Conservation (phyloP, 2,329 filamentous ascomycete species). For the Aspergillus amoenus region DNA sequence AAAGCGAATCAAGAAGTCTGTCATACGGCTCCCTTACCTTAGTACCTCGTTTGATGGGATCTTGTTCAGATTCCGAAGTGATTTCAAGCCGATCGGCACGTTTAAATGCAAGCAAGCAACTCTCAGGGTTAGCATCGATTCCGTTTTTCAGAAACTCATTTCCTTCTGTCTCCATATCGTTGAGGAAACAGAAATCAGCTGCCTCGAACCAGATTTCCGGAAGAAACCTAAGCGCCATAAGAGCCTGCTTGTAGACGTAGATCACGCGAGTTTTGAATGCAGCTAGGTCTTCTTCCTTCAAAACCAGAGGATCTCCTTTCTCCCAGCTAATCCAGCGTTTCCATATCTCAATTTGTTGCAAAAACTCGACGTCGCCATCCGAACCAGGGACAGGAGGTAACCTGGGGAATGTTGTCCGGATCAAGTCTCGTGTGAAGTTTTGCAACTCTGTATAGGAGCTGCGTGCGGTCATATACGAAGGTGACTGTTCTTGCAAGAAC, state of each 20-base stretch:
- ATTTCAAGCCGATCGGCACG: conserved; percentile 84
- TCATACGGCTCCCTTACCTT: conserved; percentile 82
- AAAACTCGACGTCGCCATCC: conserved; percentile 81
- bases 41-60: conserved; percentile 61
- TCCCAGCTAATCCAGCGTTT: conserved; percentile 95
- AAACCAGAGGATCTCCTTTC: conserved; percentile 83
- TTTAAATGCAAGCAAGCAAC: conserved; percentile 83
- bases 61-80: conserved; percentile 73
- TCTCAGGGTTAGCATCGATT: conserved; percentile 88
- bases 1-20: conserved; percentile 80
- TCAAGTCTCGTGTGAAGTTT: conserved; percentile 75
- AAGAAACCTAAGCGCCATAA: conserved; percentile 93
- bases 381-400: conserved; percentile 83
- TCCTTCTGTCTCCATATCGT: conserved; percentile 69
- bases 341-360: conserved; percentile 83
- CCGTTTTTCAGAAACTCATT: conserved; percentile 79
- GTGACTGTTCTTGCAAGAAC: conserved; percentile 88
- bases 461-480: conserved; percentile 93
- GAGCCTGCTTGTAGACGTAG: conserved; percentile 88
- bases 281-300: conserved; percentile 76
- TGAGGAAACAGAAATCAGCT: conserved; percentile 86
- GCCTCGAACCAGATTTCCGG: conserved; percentile 96
- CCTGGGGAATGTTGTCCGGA: conserved; percentile 73
- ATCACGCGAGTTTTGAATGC: conserved; percentile 76
- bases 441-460: conserved; percentile 88